Evolutionary conservation across 805 yeast genomes (phyloP).

Genomic region (Candida insectorum): DNA sequence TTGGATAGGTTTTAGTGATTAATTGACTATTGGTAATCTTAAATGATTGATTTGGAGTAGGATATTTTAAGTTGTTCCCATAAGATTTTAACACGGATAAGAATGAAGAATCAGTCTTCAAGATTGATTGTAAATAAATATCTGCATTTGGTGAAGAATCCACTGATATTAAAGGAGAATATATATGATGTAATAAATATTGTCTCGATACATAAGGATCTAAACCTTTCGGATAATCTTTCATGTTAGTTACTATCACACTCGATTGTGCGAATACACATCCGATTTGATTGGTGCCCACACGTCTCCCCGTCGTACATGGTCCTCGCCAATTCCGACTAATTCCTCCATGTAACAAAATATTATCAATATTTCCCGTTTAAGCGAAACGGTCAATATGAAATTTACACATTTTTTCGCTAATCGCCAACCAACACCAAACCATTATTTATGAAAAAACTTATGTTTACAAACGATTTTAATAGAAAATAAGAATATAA

Average conservation of each 20-base stretch:
- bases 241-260: constrained; percentile 2
- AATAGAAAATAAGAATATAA: too few relatives aligned
- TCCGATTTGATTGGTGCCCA: too few relatives aligned
- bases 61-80: constrained; percentile 50
- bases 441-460: too few relatives aligned
- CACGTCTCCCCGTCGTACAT: too few relatives aligned
- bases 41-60: constrained; percentile 37
- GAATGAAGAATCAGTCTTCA: constrained; percentile 38
- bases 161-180: constrained; percentile 52
- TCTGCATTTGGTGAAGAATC: constrained; percentile 48
- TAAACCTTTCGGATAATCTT: constrained; percentile 30
- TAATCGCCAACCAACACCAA: too few relatives aligned
- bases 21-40: constrained; percentile 52
- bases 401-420: too few relatives aligned
- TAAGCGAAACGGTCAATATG: too few relatives aligned
- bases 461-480: too few relatives aligned
- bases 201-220: constrained; percentile 40
- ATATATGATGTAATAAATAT: constrained; percentile 42
- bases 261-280: too few relatives aligned
- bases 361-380: too few relatives aligned
- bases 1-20: constrained; percentile 46
- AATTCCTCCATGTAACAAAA: too few relatives aligned
- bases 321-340: too few relatives aligned
- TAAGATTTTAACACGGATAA: constrained; percentile 51
- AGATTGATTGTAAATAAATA: constrained; percentile 35